Conservation (phyloP, 208 protist genomes). For the Leishmania turanica region DNA sequence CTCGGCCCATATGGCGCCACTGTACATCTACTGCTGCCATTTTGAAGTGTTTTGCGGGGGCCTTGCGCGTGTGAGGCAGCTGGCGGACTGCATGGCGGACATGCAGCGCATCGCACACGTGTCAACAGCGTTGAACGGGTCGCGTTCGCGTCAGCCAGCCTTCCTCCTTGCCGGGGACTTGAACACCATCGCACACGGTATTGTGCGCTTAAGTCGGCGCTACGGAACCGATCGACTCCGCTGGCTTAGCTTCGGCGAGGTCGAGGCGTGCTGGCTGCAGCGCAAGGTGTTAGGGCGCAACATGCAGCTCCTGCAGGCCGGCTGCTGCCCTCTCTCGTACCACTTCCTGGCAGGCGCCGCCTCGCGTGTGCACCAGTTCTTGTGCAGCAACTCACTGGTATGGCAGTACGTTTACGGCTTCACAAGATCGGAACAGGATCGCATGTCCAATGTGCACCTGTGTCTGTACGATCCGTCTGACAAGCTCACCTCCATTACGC, state of each 20-base stretch:
- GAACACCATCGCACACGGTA: conserved; percentile 80
- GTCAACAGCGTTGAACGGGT: conserved; percentile 7
- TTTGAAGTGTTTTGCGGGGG: conserved; percentile 82
- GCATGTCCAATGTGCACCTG: conserved; percentile 46
- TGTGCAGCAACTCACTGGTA: conserved; percentile 61
- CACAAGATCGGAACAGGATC: conserved; percentile 28
- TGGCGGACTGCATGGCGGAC: conserved; percentile 63
- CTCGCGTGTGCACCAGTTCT: conserved; percentile 35
- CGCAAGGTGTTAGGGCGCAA: conserved; percentile 65
- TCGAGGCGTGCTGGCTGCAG: conserved; percentile 81
- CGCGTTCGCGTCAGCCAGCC: conserved; percentile 17
- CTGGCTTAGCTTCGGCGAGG: conserved; percentile 60
- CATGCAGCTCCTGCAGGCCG: conserved; percentile 39
- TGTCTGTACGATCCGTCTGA: conserved; percentile 79
- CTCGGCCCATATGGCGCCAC: conserved; percentile 30
- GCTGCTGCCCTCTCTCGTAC: conserved; percentile 65
- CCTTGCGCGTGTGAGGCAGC: conserved; percentile 66
- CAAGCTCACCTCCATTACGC: conserved; percentile 70
- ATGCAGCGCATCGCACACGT: conserved; percentile 35
- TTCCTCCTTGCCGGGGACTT: conserved; percentile 83
- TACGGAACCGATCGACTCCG: conserved; percentile 64
- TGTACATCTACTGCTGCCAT: conserved; percentile 84
- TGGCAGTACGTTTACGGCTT: conserved; percentile 71
- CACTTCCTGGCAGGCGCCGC: conserved; percentile 50
- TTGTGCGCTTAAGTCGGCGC: conserved; percentile 52